A percentile compares a stretch with the other conserved stretches of the same genome.
phyloP scores from a whole-genome alignment of 1,139 yeast species.

The Candida frijolesensis region DNA sequence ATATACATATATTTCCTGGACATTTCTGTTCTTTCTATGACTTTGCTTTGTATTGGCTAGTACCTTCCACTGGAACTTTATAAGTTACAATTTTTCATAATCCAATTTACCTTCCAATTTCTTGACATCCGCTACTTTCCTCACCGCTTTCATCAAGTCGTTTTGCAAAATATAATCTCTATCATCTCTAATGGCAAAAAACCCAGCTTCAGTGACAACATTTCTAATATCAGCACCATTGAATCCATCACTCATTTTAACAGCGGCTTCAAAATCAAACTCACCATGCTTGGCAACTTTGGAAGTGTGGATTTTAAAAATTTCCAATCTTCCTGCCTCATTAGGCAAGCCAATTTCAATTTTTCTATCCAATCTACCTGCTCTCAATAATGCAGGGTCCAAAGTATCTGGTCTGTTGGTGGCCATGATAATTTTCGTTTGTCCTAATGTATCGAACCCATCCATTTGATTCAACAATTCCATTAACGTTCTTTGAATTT shows the following conservation, averaged over 20 bases:
- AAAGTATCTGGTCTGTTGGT: constrained; percentile 98
- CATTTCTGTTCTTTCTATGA: too few species aligned
- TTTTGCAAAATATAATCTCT: constrained; percentile 92
- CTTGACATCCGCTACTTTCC: constrained; percentile 96
- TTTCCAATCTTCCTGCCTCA: constrained; percentile 93
- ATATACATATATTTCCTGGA: background rate
- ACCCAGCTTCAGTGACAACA: constrained; percentile 98
- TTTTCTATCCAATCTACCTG: constrained; percentile 97
- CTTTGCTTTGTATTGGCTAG: too few species aligned
- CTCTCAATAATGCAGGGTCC: constrained; percentile 98
- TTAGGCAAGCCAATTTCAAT: constrained; percentile 96
- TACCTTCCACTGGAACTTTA: too few species aligned
- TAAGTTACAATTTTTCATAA: constrained; percentile 73
- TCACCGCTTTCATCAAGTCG: constrained; percentile 95
- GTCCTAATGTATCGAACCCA: constrained; percentile 96
- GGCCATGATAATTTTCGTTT: constrained; percentile 98
- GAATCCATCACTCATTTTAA: constrained; percentile 98
- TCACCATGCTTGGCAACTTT: constrained; percentile 91
- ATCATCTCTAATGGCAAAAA: constrained; percentile 96
- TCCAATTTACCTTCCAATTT: constrained; percentile 96
- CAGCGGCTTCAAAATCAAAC: constrained; percentile 95
- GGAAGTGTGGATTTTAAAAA: constrained; percentile 90
- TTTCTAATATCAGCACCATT: constrained; percentile 99
- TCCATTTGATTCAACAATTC: constrained; percentile 98
- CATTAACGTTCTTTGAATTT: constrained; percentile 98